Conservation (phyloP, 345 rosid genomes). For the Camelina hispida region DNA sequence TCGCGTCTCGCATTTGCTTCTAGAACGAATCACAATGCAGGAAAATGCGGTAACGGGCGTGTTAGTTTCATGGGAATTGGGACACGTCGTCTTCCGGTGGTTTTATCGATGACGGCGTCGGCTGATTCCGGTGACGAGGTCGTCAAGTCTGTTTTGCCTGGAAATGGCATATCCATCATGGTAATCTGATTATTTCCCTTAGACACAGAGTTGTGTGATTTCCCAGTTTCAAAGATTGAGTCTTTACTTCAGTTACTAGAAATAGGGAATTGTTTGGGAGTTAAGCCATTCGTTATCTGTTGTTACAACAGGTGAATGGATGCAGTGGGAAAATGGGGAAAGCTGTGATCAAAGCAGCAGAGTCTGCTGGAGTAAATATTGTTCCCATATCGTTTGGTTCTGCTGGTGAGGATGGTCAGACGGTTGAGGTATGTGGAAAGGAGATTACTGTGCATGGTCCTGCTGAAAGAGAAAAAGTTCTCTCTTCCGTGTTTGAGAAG, state of each 20-base stretch:
- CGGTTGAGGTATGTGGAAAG: constrained; percentile 71
- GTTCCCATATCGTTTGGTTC: constrained; percentile 83
- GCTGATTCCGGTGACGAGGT: constrained; percentile 30
- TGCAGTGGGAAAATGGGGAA: constrained; percentile 92
- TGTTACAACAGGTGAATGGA: constrained; percentile 70
- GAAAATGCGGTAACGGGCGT: constrained; percentile 17
- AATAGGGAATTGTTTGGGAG: background rate
- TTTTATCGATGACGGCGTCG: constrained; percentile 48
- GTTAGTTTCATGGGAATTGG: constrained; percentile 23
- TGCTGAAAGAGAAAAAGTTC: constrained; percentile 67
- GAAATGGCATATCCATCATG: constrained; percentile 52
- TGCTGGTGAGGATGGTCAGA: constrained; percentile 63
- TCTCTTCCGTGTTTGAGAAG: constrained; percentile 60
- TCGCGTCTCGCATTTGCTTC: constrained; percentile 36
- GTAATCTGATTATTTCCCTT: too few species aligned
- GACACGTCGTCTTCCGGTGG: constrained; percentile 33
- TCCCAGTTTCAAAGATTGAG: background rate
- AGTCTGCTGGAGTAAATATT: constrained; percentile 77
- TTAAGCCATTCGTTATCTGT: background rate
- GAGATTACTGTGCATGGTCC: constrained; percentile 76
- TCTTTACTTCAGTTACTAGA: constrained; percentile 3
- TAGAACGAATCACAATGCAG: constrained; percentile 26
- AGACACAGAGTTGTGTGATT: too few species aligned
- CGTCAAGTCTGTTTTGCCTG: constrained; percentile 41
- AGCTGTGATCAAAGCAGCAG: constrained; percentile 86